Evolutionary conservation across 1,139 yeast genomes (phyloP).

Genomic region (Kodamaea suecica): DNA sequence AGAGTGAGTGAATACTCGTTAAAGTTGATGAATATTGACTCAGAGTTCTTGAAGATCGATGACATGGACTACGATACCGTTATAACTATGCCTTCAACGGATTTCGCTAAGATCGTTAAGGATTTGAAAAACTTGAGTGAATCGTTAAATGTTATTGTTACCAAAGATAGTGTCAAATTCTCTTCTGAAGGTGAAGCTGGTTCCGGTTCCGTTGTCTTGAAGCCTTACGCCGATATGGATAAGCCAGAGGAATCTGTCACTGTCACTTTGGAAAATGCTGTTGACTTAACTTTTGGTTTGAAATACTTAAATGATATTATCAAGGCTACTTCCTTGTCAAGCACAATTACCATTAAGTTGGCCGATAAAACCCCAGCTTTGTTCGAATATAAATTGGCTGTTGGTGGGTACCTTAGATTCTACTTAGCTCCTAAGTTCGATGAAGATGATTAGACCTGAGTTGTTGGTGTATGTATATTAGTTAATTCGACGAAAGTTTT

Average conservation of each 20-base stretch:
- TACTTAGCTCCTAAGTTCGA: conserved; percentile 97
- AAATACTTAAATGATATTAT: conserved; percentile 88
- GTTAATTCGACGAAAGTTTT: not conserved
- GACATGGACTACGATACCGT: conserved; percentile 90
- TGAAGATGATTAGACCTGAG: conserved; percentile 64
- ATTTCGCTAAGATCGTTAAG: conserved; percentile 85
- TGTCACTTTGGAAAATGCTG: conserved; percentile 83
- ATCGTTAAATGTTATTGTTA: conserved; percentile 78
- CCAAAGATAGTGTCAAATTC: conserved; percentile 90
- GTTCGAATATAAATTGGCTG: conserved; percentile 85
- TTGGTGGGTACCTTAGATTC: conserved; percentile 89
- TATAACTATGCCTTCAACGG: conserved; percentile 81
- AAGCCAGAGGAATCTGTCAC: conserved; percentile 71
- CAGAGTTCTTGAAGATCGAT: conserved; percentile 90
- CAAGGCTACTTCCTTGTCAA: conserved; percentile 80
- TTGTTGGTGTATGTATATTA: not conserved
- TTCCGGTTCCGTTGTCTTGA: conserved; percentile 79
- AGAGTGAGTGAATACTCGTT: conserved; percentile 89
- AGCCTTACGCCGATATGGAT: conserved; percentile 80
- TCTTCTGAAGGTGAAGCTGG: conserved; percentile 92
- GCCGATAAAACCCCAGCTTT: conserved; percentile 92
- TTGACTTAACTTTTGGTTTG: conserved; percentile 84
- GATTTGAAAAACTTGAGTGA: conserved; percentile 86
- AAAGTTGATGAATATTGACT: conserved; percentile 94
- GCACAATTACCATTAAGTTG: conserved; percentile 75